These are phyloP conservation scores for Pichia sporocuriosa DNA, from an alignment of 805 yeast genomes.

Conservation along the genomic window DNA sequence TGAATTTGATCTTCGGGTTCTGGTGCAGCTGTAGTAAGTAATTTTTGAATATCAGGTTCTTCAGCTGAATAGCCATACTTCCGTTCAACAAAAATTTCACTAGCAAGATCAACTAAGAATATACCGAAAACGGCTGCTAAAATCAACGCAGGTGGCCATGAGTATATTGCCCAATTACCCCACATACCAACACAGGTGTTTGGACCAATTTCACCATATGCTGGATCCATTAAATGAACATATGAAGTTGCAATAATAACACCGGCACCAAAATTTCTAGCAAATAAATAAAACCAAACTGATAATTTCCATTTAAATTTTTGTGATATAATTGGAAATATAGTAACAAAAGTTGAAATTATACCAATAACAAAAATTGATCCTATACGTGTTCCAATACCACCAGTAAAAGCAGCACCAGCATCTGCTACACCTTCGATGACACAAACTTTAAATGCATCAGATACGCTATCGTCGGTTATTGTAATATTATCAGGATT, in stretches of 20 bases:
- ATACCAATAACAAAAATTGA: conserved; percentile 52
- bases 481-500: conserved; percentile 8
- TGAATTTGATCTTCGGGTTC: neutral
- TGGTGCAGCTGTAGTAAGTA: conserved; percentile 26
- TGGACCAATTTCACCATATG: conserved; percentile 48
- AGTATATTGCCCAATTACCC: conserved; percentile 42
- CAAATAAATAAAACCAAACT: conserved; percentile 53
- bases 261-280: conserved; percentile 72
- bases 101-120: conserved; percentile 40
- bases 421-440: conserved; percentile 17
- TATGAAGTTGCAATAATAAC: conserved; percentile 77
- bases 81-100: conserved; percentile 35
- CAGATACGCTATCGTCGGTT: conserved; percentile 13
- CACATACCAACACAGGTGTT: conserved; percentile 51
- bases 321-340: conserved; percentile 52
- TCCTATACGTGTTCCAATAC: conserved; percentile 40
- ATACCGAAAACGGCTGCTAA: conserved; percentile 38
- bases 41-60: conserved; percentile 14
- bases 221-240: conserved; percentile 63
- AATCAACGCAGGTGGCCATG: conserved; percentile 45
- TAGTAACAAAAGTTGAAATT: conserved; percentile 48
- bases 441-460: conserved; percentile 18
- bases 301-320: conserved; percentile 44
- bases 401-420: conserved; percentile 18
- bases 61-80: conserved; percentile 15